phyloP scores from a whole-genome alignment of 371 early-diverging fungal species.

The Cokeromyces recurvatus region DNA sequence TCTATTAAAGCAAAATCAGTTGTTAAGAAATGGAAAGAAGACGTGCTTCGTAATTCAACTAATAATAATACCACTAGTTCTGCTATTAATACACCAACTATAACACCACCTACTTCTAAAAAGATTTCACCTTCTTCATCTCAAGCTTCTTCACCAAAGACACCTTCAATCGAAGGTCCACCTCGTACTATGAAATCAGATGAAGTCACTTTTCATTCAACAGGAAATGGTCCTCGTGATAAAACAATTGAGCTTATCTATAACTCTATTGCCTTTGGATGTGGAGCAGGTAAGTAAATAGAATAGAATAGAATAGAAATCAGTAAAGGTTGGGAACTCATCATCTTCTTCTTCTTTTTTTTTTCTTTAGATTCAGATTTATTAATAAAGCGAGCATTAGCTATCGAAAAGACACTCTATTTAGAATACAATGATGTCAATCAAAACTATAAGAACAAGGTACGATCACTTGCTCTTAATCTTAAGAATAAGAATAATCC shows the following conservation, averaged over 20 bases:
- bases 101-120: not conserved
- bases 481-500: constrained; percentile 83
- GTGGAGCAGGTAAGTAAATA: constrained; percentile 53
- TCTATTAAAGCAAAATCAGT: constrained; percentile 61
- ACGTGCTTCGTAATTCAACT: constrained; percentile 38
- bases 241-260: constrained; percentile 85
- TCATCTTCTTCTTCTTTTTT: no score
- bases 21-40: constrained; percentile 80
- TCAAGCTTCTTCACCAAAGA: constrained; percentile 25
- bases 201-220: constrained; percentile 49
- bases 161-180: constrained; percentile 29
- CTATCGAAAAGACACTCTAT: constrained; percentile 68
- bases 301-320: not conserved
- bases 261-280: constrained; percentile 69
- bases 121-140: constrained; percentile 13
- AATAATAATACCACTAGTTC: not conserved
- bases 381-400: constrained; percentile 55
- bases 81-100: not conserved
- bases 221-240: constrained; percentile 75
- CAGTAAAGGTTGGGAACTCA: no score
- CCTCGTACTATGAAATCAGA: constrained; percentile 62
- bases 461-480: constrained; percentile 81
- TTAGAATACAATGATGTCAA: constrained; percentile 42
- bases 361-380: constrained; percentile 53
- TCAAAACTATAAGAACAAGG: constrained; percentile 70